These are phyloP conservation scores for Yarrowia sp. DNA, from an alignment of 805 yeast species.

Conservation along the genomic window DNA sequence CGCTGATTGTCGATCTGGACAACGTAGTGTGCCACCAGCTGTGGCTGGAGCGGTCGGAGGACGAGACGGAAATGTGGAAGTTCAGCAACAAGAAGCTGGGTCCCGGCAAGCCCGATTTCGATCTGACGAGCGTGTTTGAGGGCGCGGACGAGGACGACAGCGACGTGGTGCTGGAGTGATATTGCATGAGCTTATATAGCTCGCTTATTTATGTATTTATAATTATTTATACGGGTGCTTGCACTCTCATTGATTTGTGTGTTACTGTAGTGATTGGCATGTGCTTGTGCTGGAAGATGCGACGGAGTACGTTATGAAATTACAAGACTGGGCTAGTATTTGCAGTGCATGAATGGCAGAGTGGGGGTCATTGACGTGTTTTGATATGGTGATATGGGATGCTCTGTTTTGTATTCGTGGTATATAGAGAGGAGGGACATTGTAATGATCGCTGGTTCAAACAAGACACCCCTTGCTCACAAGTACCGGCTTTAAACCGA, in stretches of 20 bases:
- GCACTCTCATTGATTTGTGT: background rate
- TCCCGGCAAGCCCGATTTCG: constrained; percentile 18
- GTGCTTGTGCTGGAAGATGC: too few species aligned
- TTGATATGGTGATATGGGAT: too few species aligned
- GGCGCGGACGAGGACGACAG: background rate
- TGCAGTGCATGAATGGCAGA: too few species aligned
- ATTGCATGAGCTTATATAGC: constrained; percentile 1
- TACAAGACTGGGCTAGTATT: too few species aligned
- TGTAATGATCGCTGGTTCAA: too few species aligned
- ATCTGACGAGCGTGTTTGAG: background rate
- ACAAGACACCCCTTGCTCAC: too few species aligned
- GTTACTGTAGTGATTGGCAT: too few species aligned
- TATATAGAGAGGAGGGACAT: too few species aligned
- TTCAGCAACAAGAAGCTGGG: constrained; percentile 24
- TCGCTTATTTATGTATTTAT: constrained; percentile 17
- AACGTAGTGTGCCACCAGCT: constrained; percentile 15
- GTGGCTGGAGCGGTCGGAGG: constrained; percentile 18
- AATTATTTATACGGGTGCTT: constrained; percentile 2
- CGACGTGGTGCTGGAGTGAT: background rate
- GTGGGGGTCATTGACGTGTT: too few species aligned
- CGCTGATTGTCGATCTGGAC: constrained; percentile 24
- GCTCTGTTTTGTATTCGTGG: too few species aligned
- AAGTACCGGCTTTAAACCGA: too few species aligned
- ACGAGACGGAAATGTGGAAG: constrained; percentile 13
- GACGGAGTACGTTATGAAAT: too few species aligned